phyloP scores from a whole-genome alignment of 495 filamentous ascomycete species.

The Bacidia rubella region DNA sequence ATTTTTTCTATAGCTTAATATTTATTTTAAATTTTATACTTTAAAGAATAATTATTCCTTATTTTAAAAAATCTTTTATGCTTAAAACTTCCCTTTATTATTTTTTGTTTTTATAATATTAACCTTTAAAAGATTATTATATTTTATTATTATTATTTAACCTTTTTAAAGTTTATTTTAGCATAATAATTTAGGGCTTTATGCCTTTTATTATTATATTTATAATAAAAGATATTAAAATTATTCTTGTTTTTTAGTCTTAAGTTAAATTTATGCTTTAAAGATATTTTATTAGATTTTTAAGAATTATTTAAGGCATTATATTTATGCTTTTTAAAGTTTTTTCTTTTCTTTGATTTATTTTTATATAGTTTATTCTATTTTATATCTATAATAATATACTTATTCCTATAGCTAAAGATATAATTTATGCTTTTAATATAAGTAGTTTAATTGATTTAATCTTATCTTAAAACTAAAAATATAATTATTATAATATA shows the following conservation, averaged over 20 bases:
- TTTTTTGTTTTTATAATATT: conserved; percentile 2
- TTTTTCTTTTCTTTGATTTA: no score
- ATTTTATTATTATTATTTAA: no score
- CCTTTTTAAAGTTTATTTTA: no score
- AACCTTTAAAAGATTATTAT: conserved; percentile 6
- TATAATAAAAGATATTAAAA: no score
- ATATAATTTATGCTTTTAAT: conserved; percentile 6
- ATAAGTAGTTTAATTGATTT: conserved; percentile 7
- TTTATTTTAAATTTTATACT: neutral
- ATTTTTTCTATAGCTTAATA: neutral
- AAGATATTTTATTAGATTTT: no score
- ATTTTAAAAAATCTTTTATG: neutral
- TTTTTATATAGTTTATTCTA: neutral
- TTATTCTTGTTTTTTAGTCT: no score
- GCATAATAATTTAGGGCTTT: neutral
- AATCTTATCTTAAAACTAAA: conserved; percentile 7
- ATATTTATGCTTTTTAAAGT: no score
- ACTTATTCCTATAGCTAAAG: conserved; percentile 4
- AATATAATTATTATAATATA: conserved; percentile 8
- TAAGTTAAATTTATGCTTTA: no score
- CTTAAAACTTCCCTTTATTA: conserved; percentile 8
- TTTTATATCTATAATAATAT: neutral
- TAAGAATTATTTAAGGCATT: no score
- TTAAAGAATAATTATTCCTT: neutral
- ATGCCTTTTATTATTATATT: no score